Evolutionary conservation across 805 yeast genomes (phyloP).

Genomic region (Tetrapisispora iriomotensis): DNA sequence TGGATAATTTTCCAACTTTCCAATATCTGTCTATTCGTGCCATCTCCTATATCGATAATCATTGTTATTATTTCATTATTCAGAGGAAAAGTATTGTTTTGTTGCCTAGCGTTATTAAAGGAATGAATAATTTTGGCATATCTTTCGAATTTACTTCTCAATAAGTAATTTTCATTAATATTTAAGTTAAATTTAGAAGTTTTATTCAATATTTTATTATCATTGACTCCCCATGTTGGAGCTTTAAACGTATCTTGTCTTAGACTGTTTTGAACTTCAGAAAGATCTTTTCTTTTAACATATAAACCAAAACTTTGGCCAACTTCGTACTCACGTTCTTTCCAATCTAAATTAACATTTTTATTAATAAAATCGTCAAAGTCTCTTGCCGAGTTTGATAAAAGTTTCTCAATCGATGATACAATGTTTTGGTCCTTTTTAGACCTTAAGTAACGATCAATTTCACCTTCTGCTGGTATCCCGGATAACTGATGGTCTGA

Average conservation of each 20-base stretch:
- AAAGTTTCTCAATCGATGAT: slow-evolving; percentile 71
- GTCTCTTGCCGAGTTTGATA: slow-evolving; percentile 65
- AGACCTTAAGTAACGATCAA: slow-evolving; percentile 21
- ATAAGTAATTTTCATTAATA: slow-evolving; percentile 34
- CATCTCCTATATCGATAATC: slow-evolving; percentile 47
- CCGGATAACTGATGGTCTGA: slow-evolving; percentile 15
- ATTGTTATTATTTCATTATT: slow-evolving; percentile 51
- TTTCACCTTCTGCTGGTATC: slow-evolving; percentile 3
- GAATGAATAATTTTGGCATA: slow-evolving; percentile 64
- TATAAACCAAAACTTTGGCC: slow-evolving; percentile 61
- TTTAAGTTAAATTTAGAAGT: slow-evolving; percentile 31
- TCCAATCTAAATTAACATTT: slow-evolving; percentile 78
- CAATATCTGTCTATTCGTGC: slow-evolving; percentile 57
- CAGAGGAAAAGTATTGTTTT: slow-evolving; percentile 41
- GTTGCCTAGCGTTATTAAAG: slow-evolving; percentile 60
- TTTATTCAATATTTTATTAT: slow-evolving; percentile 10
- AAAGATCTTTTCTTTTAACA: slow-evolving; percentile 22
- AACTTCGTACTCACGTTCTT: slow-evolving; percentile 60
- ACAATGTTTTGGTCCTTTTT: slow-evolving; percentile 78
- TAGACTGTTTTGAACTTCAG: slow-evolving; percentile 5
- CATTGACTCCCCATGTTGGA: neutral
- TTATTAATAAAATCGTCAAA: slow-evolving; percentile 70
- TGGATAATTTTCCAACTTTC: slow-evolving; percentile 66
- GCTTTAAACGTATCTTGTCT: slow-evolving; percentile 6
- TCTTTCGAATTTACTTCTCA: slow-evolving; percentile 53